A percentile compares a stretch with the other conserved stretches of the same genome.
phyloP scores from a whole-genome alignment of 2,329 filamentous ascomycete species.

The Ceratocystis papillata region DNA sequence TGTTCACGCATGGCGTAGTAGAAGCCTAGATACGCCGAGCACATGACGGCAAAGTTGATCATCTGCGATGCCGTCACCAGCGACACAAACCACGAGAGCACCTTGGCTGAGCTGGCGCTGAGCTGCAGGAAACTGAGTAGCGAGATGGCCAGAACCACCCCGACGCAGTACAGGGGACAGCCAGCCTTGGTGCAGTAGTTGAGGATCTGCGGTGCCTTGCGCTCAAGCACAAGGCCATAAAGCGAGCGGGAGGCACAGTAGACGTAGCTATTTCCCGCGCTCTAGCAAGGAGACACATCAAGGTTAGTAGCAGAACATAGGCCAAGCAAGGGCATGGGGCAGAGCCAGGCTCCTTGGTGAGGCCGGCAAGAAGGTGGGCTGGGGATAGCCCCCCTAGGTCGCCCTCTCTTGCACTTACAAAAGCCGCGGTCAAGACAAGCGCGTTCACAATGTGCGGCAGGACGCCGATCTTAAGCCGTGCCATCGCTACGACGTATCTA shows the following conservation, averaged over 20 bases:
- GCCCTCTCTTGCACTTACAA: slow-evolving; percentile 3
- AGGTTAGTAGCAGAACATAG: slow-evolving; percentile 35
- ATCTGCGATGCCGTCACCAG: slow-evolving; percentile 61
- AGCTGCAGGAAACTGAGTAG: slow-evolving; percentile 66
- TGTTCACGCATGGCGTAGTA: slow-evolving; percentile 58
- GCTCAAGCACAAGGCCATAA: slow-evolving; percentile 57
- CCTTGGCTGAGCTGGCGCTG: slow-evolving; percentile 52
- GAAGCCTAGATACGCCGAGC: slow-evolving; percentile 61
- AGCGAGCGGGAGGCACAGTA: slow-evolving; percentile 60
- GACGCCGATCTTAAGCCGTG: slow-evolving; percentile 49
- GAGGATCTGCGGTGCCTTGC: slow-evolving; percentile 52
- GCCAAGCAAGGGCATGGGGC: slow-evolving; percentile 10
- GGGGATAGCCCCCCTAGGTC: no score
- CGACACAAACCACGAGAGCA: slow-evolving; percentile 62
- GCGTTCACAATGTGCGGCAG: slow-evolving; percentile 64
- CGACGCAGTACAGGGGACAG: slow-evolving; percentile 65
- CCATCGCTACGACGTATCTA: slow-evolving; percentile 51
- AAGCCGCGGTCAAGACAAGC: slow-evolving; percentile 50
- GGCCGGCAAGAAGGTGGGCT: no score
- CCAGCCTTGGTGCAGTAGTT: slow-evolving; percentile 51
- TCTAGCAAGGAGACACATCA: neutral
- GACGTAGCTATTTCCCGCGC: slow-evolving; percentile 51
- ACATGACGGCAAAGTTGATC: slow-evolving; percentile 61
- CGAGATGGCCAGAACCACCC: slow-evolving; percentile 53
- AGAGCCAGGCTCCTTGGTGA: no score